phyloP scores from a whole-genome alignment of 148 eudicot species.

The Persicaria maculosa region DNA sequence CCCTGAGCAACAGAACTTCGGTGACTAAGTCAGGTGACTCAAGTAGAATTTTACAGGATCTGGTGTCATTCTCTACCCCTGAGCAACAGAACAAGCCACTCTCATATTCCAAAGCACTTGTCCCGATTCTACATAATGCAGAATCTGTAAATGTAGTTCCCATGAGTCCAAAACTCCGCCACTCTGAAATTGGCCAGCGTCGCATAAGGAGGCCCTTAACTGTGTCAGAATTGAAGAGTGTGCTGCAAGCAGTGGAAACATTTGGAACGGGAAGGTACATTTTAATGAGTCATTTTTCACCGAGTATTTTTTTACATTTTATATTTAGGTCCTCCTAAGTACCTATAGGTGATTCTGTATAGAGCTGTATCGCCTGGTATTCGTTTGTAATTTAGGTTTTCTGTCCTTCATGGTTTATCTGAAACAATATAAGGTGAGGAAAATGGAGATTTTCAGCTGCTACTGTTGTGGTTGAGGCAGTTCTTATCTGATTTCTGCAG shows the following conservation, averaged over 20 bases:
- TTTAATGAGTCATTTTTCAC: no score
- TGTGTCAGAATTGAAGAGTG: slow-evolving; percentile 86
- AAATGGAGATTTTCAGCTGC: no score
- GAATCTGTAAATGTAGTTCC: slow-evolving; percentile 68
- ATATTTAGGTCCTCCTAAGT: no score
- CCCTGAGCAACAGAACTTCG: slow-evolving; percentile 19
- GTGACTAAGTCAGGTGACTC: slow-evolving; percentile 30
- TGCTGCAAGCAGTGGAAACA: slow-evolving; percentile 88
- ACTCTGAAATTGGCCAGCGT: slow-evolving; percentile 76
- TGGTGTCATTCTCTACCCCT: slow-evolving; percentile 30
- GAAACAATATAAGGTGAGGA: no score
- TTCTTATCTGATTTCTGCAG: no score
- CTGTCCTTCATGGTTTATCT: no score
- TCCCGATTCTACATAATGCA: slow-evolving; percentile 40
- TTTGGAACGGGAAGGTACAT: slow-evolving; percentile 97
- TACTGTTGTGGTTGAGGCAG: no score
- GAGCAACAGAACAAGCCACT: slow-evolving; percentile 22
- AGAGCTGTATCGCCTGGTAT: no score
- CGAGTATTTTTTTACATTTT: no score
- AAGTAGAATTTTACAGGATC: slow-evolving; percentile 31
- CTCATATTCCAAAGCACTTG: slow-evolving; percentile 57
- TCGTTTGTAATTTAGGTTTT: no score
- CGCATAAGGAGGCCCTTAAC: slow-evolving; percentile 92
- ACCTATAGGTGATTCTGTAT: no score
- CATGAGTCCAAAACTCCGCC: slow-evolving; percentile 48